Evolutionary conservation across 352 stramenopile species (phyloP).

Genomic region (Phytophthora colocasiae): DNA sequence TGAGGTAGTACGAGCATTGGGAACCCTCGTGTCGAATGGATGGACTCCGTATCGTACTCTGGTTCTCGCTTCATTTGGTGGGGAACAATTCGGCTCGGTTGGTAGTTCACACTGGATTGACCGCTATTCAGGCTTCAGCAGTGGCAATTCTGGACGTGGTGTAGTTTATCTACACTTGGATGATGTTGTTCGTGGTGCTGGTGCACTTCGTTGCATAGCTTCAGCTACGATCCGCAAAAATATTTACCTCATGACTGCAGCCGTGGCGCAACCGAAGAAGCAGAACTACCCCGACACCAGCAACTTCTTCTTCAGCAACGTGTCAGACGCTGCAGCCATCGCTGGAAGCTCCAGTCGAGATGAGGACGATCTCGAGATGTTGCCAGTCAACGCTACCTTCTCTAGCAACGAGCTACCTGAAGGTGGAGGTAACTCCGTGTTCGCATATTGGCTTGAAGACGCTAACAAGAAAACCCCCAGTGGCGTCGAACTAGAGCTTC

Average conservation of each 20-base stretch:
- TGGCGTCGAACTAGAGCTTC: constrained; percentile 50
- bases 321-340: constrained; percentile 10
- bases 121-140: constrained; percentile 53
- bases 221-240: constrained; percentile 78
- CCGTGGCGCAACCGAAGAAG: constrained; percentile 71
- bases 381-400: constrained; percentile 77
- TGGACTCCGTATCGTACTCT: constrained; percentile 84
- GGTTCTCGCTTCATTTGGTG: constrained; percentile 79
- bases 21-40: constrained; percentile 65
- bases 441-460: constrained; percentile 70
- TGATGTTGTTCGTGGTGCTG: constrained; percentile 74
- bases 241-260: constrained; percentile 75
- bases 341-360: constrained; percentile 38
- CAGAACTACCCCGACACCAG: constrained; percentile 46
- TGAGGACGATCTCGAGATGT: constrained; percentile 42
- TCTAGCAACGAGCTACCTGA: constrained; percentile 67
- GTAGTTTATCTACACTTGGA: constrained; percentile 81
- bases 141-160: constrained; percentile 62
- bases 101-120: constrained; percentile 89
- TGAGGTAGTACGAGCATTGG: constrained; percentile 68
- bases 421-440: constrained; percentile 66
- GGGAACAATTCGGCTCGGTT: constrained; percentile 81
- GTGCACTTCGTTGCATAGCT: constrained; percentile 69
- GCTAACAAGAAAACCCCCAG: constrained; percentile 42
- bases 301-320: constrained; percentile 57